phyloP scores from a whole-genome alignment of 768 basidiomycete genomes.

The Collybiopsis confluens region DNA sequence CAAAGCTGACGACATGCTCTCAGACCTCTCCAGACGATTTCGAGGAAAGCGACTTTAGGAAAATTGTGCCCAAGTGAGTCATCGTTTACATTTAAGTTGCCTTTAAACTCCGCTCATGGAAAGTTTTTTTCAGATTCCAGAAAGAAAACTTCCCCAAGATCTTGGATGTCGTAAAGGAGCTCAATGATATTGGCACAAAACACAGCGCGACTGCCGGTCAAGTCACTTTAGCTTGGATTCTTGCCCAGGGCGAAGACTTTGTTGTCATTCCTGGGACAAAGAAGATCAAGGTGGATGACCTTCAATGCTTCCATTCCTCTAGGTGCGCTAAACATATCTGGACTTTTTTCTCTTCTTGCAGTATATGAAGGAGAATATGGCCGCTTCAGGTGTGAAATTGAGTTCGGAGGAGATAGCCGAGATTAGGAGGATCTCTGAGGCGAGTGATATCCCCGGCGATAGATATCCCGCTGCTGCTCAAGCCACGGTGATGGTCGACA shows the following conservation, averaged over 20 bases:
- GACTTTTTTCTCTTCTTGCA: conserved; percentile 8
- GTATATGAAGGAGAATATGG: conserved; percentile 43
- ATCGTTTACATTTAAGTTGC: too few species aligned
- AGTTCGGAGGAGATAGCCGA: conserved; percentile 31
- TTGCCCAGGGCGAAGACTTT: conserved; percentile 39
- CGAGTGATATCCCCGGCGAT: conserved; percentile 5
- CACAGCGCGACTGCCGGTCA: conserved; percentile 42
- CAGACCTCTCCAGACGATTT: conserved; percentile 35
- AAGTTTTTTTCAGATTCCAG: conserved; percentile 22
- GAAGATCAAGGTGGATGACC: conserved; percentile 26
- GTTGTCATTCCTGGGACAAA: conserved; percentile 42
- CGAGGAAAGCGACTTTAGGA: conserved; percentile 35
- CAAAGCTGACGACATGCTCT: not conserved
- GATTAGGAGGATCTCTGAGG: conserved; percentile 30
- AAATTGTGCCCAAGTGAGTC: conserved; percentile 26
- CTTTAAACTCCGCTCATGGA: conserved; percentile 5
- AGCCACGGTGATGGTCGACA: not conserved
- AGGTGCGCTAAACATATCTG: too few species aligned
- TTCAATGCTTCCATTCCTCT: conserved; percentile 6
- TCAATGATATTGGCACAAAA: conserved; percentile 33
- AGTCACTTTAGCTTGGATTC: conserved; percentile 45
- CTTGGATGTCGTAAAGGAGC: conserved; percentile 33
- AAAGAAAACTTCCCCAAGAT: conserved; percentile 45
- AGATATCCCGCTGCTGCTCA: not conserved
- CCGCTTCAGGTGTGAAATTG: conserved; percentile 28